These are phyloP conservation scores for Penicillium occitanis DNA, from an alignment of 2,329 filamentous ascomycete species.

Conservation along the genomic window DNA sequence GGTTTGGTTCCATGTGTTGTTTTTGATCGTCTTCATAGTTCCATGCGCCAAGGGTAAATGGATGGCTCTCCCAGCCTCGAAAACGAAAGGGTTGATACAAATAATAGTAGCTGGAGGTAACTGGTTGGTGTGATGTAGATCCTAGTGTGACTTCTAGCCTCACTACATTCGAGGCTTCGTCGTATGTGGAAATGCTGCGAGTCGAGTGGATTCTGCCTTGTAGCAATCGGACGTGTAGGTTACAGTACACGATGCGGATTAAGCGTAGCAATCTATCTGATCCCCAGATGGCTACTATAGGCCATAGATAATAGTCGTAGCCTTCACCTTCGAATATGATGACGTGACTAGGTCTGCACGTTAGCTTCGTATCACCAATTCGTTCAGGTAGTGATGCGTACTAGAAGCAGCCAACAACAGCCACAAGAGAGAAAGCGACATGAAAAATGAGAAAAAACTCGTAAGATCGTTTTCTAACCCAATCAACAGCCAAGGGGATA, in stretches of 20 bases:
- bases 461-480: slow-evolving; percentile 47
- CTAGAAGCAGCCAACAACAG: slow-evolving; percentile 47
- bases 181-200: slow-evolving; percentile 45
- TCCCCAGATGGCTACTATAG: slow-evolving; percentile 50
- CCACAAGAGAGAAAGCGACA: slow-evolving; percentile 38
- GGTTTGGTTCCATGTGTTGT: background rate
- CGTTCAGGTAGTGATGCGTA: slow-evolving; percentile 35
- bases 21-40: background rate
- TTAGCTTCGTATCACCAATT: background rate
- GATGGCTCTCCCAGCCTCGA: background rate
- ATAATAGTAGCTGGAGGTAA: slow-evolving; percentile 13
- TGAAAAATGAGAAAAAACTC: slow-evolving; percentile 44
- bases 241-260: slow-evolving; percentile 46
- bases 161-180: slow-evolving; percentile 47
- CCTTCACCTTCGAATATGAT: slow-evolving; percentile 47
- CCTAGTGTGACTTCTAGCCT: slow-evolving; percentile 47
- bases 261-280: slow-evolving; percentile 50
- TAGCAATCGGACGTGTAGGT: slow-evolving; percentile 36
- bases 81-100: slow-evolving; percentile 15
- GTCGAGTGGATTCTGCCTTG: slow-evolving; percentile 30
- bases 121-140: slow-evolving; percentile 23
- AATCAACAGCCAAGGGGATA: slow-evolving; percentile 48
- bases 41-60: background rate
- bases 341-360: slow-evolving; percentile 41
- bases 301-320: slow-evolving; percentile 55